Conservation (phyloP, 2,329 filamentous ascomycete genomes). For the Dendrostoma leiphaemia region DNA sequence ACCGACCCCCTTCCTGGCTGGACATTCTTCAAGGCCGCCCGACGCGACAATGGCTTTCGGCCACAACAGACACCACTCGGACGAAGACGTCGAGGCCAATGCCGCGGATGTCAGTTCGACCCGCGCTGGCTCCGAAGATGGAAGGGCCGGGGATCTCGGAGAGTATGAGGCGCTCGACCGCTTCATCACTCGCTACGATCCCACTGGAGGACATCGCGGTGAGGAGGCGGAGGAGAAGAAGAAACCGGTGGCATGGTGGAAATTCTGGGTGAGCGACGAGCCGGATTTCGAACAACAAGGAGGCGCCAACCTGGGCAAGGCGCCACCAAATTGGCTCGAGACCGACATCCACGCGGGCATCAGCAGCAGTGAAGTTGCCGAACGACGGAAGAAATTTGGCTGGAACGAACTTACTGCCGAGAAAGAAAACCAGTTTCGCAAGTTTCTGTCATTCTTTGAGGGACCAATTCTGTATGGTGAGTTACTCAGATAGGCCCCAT, state of each 20-base stretch:
- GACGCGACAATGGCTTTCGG: constrained; percentile 8
- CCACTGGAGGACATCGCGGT: constrained; percentile 20
- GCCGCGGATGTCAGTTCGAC: background rate
- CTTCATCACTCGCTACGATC: constrained; percentile 31
- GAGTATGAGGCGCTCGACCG: constrained; percentile 33
- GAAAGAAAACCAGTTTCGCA: constrained; percentile 68
- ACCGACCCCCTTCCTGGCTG: background rate
- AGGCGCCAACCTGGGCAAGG: constrained; percentile 37
- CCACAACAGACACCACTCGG: background rate
- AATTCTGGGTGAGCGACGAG: constrained; percentile 49
- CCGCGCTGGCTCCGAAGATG: background rate
- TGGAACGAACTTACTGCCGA: constrained; percentile 69
- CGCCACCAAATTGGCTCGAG: constrained; percentile 63
- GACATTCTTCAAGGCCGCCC: background rate
- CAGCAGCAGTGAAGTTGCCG: constrained; percentile 51
- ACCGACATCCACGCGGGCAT: constrained; percentile 65
- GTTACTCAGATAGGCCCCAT: constrained; percentile 25
- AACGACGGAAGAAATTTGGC: constrained; percentile 61
- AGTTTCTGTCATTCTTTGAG: constrained; percentile 70
- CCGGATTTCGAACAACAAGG: constrained; percentile 32
- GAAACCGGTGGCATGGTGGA: constrained; percentile 47
- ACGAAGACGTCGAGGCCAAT: constrained; percentile 16
- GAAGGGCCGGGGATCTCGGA: constrained; percentile 22
- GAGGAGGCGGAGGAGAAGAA: constrained; percentile 23
- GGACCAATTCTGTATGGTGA: constrained; percentile 56